A percentile compares a stretch with the other conserved stretches of the same genome.
Conservation (phyloP, 805 yeast species). For the Ogataea dorogensis region DNA sequence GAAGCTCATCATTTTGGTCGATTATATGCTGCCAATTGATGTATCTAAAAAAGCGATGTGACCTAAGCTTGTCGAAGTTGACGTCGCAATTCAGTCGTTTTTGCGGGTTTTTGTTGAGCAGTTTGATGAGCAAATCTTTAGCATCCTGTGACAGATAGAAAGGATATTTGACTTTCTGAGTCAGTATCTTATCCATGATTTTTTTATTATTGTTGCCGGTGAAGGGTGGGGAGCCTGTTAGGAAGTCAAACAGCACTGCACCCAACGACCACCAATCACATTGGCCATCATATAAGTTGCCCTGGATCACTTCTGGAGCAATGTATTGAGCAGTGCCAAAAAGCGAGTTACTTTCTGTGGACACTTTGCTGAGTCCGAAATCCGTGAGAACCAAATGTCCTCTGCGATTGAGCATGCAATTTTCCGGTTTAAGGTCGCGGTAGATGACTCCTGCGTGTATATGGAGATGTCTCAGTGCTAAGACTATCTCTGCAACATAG, state of each 20-base stretch:
- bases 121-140: conserved; percentile 64
- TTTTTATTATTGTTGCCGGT: conserved; percentile 77
- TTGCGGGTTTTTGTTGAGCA: conserved; percentile 66
- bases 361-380: conserved; percentile 69
- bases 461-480: conserved; percentile 76
- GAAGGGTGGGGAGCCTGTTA: conserved; percentile 86
- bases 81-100: conserved; percentile 61
- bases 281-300: conserved; percentile 70
- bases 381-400: conserved; percentile 86
- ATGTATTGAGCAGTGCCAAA: conserved; percentile 82
- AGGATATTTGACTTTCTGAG: conserved; percentile 66
- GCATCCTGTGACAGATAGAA: conserved; percentile 77
- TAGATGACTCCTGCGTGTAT: conserved; percentile 72
- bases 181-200: conserved; percentile 71
- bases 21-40: conserved; percentile 66
- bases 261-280: conserved; percentile 96
- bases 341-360: conserved; percentile 49
- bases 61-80: conserved; percentile 52
- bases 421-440: conserved; percentile 87
- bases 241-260: conserved; percentile 72
- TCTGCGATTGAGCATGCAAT: conserved; percentile 69
- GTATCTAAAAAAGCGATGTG: conserved; percentile 74
- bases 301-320: conserved; percentile 87
- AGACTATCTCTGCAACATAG: conserved; percentile 76
- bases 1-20: conserved; percentile 42